Conservation (phyloP, 2,329 filamentous ascomycete species). For the Aspergillus nomiae region DNA sequence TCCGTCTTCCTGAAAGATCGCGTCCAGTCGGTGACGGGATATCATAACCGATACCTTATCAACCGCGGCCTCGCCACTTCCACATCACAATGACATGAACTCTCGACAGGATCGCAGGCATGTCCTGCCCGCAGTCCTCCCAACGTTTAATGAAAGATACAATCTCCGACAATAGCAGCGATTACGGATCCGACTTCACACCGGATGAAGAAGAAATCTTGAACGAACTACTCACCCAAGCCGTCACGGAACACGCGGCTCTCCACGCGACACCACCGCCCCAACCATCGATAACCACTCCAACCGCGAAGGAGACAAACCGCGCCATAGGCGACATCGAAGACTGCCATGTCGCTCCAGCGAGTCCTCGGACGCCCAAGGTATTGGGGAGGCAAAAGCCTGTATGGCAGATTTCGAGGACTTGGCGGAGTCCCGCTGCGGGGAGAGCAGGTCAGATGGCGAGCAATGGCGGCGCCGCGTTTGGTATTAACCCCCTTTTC, state of each 20-base stretch:
- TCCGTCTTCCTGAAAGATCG: background rate
- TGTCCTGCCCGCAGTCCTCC: constrained; percentile 31
- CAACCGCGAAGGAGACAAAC: constrained; percentile 17
- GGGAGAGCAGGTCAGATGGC: constrained; percentile 29
- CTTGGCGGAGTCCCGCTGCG: constrained; percentile 20
- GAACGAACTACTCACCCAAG: constrained; percentile 52
- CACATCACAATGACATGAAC: constrained; percentile 23
- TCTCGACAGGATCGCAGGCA: constrained; percentile 27
- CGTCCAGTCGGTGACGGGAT: background rate
- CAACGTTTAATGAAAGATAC: constrained; percentile 22
- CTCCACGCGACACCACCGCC: constrained; percentile 17
- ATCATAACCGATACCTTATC: background rate
- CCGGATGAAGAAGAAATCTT: constrained; percentile 58
- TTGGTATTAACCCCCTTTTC: constrained; percentile 35
- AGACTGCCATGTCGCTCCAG: constrained; percentile 44
- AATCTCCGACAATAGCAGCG: constrained; percentile 42
- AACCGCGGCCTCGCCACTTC: background rate
- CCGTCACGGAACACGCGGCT: constrained; percentile 34
- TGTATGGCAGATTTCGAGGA: constrained; percentile 22
- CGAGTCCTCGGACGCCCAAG: constrained; percentile 42
- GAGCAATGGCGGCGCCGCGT: constrained; percentile 27
- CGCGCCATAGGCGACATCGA: constrained; percentile 43
- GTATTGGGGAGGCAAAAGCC: constrained; percentile 43
- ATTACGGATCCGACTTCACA: constrained; percentile 67
- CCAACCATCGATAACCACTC: constrained; percentile 20